Percentiles rank a stretch among this genome's conserved stretches.
Conservation (phyloP, 2,329 filamentous ascomycete genomes). For the Epichloe gansuensis region DNA sequence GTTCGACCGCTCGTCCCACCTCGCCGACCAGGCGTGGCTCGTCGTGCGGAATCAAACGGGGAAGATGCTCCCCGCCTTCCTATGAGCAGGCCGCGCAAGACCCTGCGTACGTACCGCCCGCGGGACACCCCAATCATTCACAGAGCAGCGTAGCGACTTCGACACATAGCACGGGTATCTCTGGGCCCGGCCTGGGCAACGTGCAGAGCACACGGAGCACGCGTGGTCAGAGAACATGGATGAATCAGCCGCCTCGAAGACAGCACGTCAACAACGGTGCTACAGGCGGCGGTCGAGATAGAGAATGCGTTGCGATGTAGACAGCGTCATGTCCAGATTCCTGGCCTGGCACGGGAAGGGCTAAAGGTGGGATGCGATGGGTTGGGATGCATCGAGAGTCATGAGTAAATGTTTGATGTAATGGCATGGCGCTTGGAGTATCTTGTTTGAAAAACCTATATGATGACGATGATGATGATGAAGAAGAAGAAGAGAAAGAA, state of each 20-base stretch:
- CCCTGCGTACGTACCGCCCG: constrained; percentile 38
- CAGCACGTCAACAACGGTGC: constrained; percentile 5
- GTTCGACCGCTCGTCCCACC: constrained; percentile 32
- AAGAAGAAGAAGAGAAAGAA: background rate
- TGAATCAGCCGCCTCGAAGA: constrained; percentile 8
- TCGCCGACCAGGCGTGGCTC: constrained; percentile 23
- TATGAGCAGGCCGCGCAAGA: constrained; percentile 46
- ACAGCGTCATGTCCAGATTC: background rate
- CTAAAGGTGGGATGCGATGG: background rate
- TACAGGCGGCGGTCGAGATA: constrained; percentile 11
- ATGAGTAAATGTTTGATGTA: background rate
- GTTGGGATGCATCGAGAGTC: background rate
- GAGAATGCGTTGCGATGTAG: constrained; percentile 38
- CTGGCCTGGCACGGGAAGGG: background rate
- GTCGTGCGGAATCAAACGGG: constrained; percentile 25
- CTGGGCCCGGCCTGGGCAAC: background rate
- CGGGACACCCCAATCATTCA: constrained; percentile 38
- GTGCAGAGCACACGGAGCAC: background rate
- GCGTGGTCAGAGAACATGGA: background rate
- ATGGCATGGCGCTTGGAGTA: constrained; percentile 4
- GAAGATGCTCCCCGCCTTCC: constrained; percentile 45
- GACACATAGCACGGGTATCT: constrained; percentile 4
- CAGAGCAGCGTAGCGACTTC: constrained; percentile 20
- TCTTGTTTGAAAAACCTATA: background rate
- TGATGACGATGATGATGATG: background rate